Percentiles rank a stretch among this genome's conserved stretches.
phyloP scores from a whole-genome alignment of 352 stramenopile species.

The Pythium dissimile region DNA sequence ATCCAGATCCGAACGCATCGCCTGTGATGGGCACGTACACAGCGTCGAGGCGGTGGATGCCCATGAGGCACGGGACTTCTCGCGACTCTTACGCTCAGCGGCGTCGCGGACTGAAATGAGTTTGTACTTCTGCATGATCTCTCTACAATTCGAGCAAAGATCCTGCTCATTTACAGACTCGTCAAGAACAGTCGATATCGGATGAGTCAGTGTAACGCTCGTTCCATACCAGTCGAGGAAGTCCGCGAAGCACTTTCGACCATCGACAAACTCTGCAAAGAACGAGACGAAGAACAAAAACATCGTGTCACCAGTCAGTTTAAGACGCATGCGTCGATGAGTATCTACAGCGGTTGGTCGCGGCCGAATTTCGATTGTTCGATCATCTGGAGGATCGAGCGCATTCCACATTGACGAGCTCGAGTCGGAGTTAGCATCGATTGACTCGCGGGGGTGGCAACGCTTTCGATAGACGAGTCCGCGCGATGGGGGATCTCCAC shows the following conservation, averaged over 20 bases:
- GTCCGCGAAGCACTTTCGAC: constrained; percentile 39
- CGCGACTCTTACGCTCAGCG: neutral
- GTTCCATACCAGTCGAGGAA: constrained; percentile 40
- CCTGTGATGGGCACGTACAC: constrained; percentile 5
- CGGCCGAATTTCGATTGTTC: constrained; percentile 51
- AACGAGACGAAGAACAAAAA: neutral
- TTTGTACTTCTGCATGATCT: constrained; percentile 51
- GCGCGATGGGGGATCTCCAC: constrained; percentile 37
- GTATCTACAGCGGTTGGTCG: constrained; percentile 41
- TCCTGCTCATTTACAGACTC: constrained; percentile 25
- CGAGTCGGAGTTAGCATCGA: constrained; percentile 39
- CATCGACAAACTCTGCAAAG: constrained; percentile 45
- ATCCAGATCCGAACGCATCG: neutral
- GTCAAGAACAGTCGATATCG: neutral
- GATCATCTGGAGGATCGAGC: constrained; percentile 50
- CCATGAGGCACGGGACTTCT: constrained; percentile 2
- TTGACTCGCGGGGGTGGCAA: constrained; percentile 14
- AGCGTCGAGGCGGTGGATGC: constrained; percentile 12
- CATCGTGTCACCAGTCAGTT: neutral
- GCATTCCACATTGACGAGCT: constrained; percentile 48
- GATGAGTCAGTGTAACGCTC: neutral
- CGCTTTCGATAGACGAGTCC: constrained; percentile 2
- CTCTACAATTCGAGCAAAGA: constrained; percentile 50
- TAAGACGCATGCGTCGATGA: neutral
- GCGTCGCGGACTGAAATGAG: constrained; percentile 32